Conservation (phyloP, 1,139 yeast species). For the Yamadazyma oceani region DNA sequence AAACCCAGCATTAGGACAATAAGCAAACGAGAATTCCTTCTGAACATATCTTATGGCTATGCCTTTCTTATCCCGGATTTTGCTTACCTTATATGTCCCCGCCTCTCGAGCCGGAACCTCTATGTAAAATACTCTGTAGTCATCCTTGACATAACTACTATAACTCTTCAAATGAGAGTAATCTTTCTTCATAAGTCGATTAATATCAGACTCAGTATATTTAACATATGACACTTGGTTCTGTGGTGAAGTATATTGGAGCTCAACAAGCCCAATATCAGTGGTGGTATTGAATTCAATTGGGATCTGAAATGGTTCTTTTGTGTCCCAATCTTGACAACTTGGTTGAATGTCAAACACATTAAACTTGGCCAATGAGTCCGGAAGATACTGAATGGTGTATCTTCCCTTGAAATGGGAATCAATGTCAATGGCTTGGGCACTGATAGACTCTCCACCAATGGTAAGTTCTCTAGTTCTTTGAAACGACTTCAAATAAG, state of each 20-base stretch:
- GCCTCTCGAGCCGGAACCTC: constrained; percentile 63
- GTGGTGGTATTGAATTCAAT: constrained; percentile 79
- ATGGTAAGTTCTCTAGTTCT: constrained; percentile 64
- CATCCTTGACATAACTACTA: constrained; percentile 23
- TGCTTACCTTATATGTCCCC: constrained; percentile 69
- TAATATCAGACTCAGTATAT: constrained; percentile 58
- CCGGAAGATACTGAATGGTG: constrained; percentile 87
- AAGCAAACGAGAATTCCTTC: constrained; percentile 65
- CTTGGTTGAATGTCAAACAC: constrained; percentile 62
- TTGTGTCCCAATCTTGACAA: constrained; percentile 50
- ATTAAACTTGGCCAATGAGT: constrained; percentile 81
- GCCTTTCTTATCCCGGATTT: constrained; percentile 65
- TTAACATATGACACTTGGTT: constrained; percentile 49
- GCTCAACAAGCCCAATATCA: constrained; percentile 65
- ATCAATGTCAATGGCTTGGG: constrained; percentile 56
- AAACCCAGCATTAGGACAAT: constrained; percentile 73
- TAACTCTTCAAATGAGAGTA: constrained; percentile 33
- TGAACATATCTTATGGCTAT: constrained; percentile 63
- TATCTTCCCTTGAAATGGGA: constrained; percentile 82
- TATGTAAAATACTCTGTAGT: constrained; percentile 42
- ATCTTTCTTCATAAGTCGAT: constrained; percentile 42
- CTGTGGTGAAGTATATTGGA: constrained; percentile 60
- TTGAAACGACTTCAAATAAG: constrained; percentile 50
- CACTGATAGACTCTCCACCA: constrained; percentile 53
- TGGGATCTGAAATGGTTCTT: constrained; percentile 51